Percentiles rank a stretch among this genome's conserved stretches.
These are phyloP conservation scores for Citrullus mucosospermus DNA, from an alignment of 306 rosid genomes.

Conservation along the genomic window DNA sequence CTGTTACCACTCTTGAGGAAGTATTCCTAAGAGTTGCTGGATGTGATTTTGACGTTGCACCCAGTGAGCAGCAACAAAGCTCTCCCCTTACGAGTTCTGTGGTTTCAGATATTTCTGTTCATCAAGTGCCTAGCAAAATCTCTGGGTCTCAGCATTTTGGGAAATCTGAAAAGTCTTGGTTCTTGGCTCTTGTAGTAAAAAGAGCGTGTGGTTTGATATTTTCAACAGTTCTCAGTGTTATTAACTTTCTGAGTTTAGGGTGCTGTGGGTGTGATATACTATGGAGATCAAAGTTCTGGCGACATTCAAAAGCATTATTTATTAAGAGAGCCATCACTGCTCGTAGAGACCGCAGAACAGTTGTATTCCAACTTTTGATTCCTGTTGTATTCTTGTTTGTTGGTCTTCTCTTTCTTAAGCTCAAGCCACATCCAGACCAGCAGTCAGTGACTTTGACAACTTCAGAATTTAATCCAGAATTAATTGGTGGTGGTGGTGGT, in stretches of 20 bases:
- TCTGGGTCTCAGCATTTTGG: conserved; percentile 30
- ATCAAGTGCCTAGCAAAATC: conserved; percentile 22
- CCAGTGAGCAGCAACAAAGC: conserved; percentile 29
- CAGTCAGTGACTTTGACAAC: conserved; percentile 67
- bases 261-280: conserved; percentile 67
- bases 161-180: conserved; percentile 42
- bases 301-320: conserved; percentile 70
- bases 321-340: conserved; percentile 84
- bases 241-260: conserved; percentile 38
- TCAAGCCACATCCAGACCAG: conserved; percentile 99
- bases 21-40: conserved; percentile 94
- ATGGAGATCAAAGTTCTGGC: conserved; percentile 74
- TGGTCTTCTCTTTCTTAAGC: conserved; percentile 82
- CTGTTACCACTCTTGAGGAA: conserved; percentile 96
- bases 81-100: conserved; percentile 21
- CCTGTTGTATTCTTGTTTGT: conserved; percentile 75
- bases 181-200: conserved; percentile 42
- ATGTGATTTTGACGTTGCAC: conserved; percentile 49
- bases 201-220: conserved; percentile 50
- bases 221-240: conserved; percentile 34
- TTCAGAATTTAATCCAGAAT: conserved; percentile 68
- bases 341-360: conserved; percentile 79
- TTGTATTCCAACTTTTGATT: conserved; percentile 86
- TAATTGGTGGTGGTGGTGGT: conserved; percentile 90
- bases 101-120: conserved; percentile 36